Evolutionary conservation across 768 basidiomycete genomes (phyloP), one percentile per base, ranked within the genome.

Genomic region (Agrocybe praecox): DNA sequence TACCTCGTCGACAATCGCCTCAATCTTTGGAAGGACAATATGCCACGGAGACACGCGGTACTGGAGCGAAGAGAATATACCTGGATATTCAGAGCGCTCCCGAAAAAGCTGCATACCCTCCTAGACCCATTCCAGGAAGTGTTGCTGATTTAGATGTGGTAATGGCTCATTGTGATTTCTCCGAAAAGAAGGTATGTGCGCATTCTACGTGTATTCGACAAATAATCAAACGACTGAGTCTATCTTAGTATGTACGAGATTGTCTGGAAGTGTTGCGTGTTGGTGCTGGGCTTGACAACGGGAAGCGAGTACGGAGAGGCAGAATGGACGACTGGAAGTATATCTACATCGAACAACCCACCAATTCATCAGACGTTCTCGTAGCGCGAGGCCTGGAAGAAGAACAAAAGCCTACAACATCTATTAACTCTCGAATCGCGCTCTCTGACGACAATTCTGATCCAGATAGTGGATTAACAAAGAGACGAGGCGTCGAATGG

Each of bases 261-360:
- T 99, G 97, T 66, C 78, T 99, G 40, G 96, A 98, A 71, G 88
- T 96, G 45, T 82, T 99, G 23, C 85, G 96, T n/a, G 76, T 95
- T 12, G 96, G 96, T 2, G 92, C 82, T 7, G 90, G 93, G 15
- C 80, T 98, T 45, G 96, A 99, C 68, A 88, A 89, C 49, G 89
- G 86, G 14, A 85, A 85, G 43, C 82, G 86, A 18, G 70, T 93
- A 26, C 78, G 93, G 60, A 79, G 94, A 61, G 90, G 88, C 0
- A 86, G 85, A 62, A 78, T 88, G 69, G 86, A 91, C 60, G 82
- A 88, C 51, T 96, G 92, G 92, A 89, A 87, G 65, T 94, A 98
- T 67, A 86, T 95, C 60, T 98, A 89, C 71, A 73, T 85, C 53
- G 95, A 96, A 70, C 80, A 75, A 43, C 67, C 67, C 23, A 72